Evolutionary conservation across 495 filamentous ascomycete species (phyloP).

Genomic region (Xylaria acuta): DNA sequence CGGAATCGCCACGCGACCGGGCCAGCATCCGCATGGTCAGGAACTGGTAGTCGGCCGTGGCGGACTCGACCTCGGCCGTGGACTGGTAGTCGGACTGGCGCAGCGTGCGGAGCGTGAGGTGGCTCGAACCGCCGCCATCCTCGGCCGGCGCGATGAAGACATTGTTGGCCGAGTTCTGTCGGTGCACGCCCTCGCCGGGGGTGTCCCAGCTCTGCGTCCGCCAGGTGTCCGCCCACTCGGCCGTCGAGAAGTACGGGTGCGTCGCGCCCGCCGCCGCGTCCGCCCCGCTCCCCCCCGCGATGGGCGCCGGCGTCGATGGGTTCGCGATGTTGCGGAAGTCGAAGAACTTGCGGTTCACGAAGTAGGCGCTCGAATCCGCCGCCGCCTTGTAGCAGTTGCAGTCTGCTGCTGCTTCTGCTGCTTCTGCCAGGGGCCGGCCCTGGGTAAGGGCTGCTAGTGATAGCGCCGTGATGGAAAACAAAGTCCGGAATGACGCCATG

Average conservation of each 20-base stretch:
- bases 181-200: conserved; percentile 51
- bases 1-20: conserved; percentile 55
- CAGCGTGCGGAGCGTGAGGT: conserved; percentile 59
- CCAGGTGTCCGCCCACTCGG: conserved; percentile 61
- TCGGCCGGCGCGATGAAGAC: conserved; percentile 62
- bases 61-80: conserved; percentile 67
- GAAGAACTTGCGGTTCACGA: conserved; percentile 68
- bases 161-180: conserved; percentile 69
- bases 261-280: conserved; percentile 41
- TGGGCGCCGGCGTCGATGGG: conserved; percentile 45
- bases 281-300: conserved; percentile 35
- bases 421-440: conserved; percentile 14
- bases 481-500: conserved; percentile 12
- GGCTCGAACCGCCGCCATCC: conserved; percentile 45
- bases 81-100: conserved; percentile 47
- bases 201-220: conserved; percentile 61
- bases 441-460: conserved; percentile 15
- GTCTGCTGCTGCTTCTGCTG: neutral
- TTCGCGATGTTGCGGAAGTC: conserved; percentile 66
- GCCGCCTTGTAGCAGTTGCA: conserved; percentile 60
- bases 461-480: conserved; percentile 10
- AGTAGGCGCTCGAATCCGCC: conserved; percentile 55
- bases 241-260: conserved; percentile 49
- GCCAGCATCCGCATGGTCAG: conserved; percentile 67
- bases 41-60: conserved; percentile 58